phyloP scores from a whole-genome alignment of 495 filamentous ascomycete species.

The Collariella sp. region DNA sequence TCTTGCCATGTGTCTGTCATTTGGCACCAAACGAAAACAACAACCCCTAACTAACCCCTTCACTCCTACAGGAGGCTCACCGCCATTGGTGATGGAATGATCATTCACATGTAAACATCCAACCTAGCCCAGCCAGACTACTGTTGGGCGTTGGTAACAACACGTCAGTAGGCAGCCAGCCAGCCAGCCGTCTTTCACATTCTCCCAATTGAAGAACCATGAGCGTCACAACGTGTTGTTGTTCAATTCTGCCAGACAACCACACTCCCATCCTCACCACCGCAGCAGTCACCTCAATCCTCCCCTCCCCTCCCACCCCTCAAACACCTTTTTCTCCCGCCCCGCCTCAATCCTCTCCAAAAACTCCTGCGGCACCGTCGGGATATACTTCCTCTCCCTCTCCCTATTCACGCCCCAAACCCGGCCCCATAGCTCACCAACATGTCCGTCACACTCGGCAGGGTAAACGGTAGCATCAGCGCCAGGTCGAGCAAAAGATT shows the following conservation, averaged over 20 bases:
- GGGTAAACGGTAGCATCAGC: slow-evolving; percentile 84
- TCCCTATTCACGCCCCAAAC: slow-evolving; percentile 90
- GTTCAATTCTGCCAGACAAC: not conserved
- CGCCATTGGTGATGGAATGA: too few species aligned
- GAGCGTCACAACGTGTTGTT: too few species aligned
- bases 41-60: too few species aligned
- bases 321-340: slow-evolving; percentile 31
- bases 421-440: slow-evolving; percentile 89
- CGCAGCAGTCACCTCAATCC: slow-evolving; percentile 13
- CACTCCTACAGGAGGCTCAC: too few species aligned
- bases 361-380: slow-evolving; percentile 89
- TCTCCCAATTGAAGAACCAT: too few species aligned
- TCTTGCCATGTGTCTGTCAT: too few species aligned
- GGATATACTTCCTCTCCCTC: slow-evolving; percentile 90
- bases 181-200: too few species aligned
- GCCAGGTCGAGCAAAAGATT: slow-evolving; percentile 78
- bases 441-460: slow-evolving; percentile 97
- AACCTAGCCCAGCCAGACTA: too few species aligned
- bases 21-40: too few species aligned
- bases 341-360: slow-evolving; percentile 73
- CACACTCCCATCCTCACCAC: not conserved
- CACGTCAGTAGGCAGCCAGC: too few species aligned
- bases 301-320: slow-evolving; percentile 45
- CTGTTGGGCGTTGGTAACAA: too few species aligned
- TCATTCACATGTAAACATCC: too few species aligned